Conservation (phyloP, 2,329 filamentous ascomycete species). For the Huntiella omanensis region DNA sequence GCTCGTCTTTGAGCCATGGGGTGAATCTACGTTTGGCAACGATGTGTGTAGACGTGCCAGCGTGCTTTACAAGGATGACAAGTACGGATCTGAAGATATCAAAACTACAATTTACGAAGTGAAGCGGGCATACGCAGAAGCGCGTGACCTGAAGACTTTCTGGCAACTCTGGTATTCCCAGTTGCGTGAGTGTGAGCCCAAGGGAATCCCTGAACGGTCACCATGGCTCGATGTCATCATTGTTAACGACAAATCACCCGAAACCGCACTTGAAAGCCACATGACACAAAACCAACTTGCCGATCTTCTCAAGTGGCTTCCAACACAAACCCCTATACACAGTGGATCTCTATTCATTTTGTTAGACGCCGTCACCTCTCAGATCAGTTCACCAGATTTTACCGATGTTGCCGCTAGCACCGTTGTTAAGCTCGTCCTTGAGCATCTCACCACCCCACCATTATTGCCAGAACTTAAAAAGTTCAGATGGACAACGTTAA, state of each 20-base stretch:
- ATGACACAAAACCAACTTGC: conserved; percentile 26
- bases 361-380: conserved; percentile 23
- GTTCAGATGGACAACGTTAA: conserved; percentile 24
- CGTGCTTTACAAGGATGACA: conserved; percentile 7
- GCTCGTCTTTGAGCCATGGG: conserved; percentile 24
- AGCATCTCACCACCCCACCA: conserved; percentile 15
- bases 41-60: conserved; percentile 21
- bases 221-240: conserved; percentile 17
- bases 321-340: conserved; percentile 17
- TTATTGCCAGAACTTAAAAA: conserved; percentile 17
- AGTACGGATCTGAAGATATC: conserved; percentile 14
- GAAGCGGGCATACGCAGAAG: conserved; percentile 24
- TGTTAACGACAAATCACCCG: conserved; percentile 7
- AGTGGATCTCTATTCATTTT: conserved; percentile 23
- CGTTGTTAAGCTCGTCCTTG: conserved; percentile 20
- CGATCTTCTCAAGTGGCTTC: conserved; percentile 25
- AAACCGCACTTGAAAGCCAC: conserved; percentile 21
- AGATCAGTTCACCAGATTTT: conserved; percentile 23
- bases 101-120: conserved; percentile 16
- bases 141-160: conserved; percentile 28
- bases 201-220: conserved; percentile 15
- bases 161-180: conserved; percentile 28
- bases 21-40: conserved; percentile 20
- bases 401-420: conserved; percentile 23
- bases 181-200: conserved; percentile 20